A percentile compares a stretch with the other conserved stretches of the same genome.
Evolutionary conservation across 1,284 basidiomycete genomes (phyloP).

Genomic region (Bothia castanella): DNA sequence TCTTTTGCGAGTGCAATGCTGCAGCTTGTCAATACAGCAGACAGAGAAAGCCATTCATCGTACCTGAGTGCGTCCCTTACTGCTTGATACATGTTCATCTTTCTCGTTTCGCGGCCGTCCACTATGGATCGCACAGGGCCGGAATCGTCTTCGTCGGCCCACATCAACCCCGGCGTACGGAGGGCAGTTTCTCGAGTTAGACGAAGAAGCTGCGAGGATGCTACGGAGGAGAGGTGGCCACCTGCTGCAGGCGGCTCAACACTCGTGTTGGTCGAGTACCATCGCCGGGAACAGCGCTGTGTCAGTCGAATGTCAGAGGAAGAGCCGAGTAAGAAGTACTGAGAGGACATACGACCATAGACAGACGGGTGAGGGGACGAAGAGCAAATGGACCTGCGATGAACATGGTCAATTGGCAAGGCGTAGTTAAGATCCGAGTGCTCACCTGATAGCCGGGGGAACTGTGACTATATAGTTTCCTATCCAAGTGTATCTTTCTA

Average conservation of each 20-base stretch:
- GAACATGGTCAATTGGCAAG: constrained; percentile 25
- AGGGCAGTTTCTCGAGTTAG: constrained; percentile 65
- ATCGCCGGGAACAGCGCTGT: constrained; percentile 31
- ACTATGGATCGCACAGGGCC: constrained; percentile 46
- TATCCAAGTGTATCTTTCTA: background rate
- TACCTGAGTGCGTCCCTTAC: constrained; percentile 86
- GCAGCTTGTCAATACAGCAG: constrained; percentile 6
- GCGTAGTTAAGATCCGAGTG: constrained; percentile 29
- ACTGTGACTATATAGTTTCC: background rate
- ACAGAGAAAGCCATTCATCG: constrained; percentile 9
- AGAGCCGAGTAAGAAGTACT: background rate
- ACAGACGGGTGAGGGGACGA: constrained; percentile 21
- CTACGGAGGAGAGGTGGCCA: constrained; percentile 66
- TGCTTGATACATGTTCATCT: constrained; percentile 90
- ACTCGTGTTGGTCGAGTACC: constrained; percentile 37
- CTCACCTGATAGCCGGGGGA: constrained; percentile 15
- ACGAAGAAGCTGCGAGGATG: constrained; percentile 59
- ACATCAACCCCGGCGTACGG: constrained; percentile 66
- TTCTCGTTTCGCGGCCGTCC: constrained; percentile 78
- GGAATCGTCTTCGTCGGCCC: constrained; percentile 58
- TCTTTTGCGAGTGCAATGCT: constrained; percentile 84
- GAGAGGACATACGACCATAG: constrained; percentile 21
- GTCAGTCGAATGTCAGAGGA: constrained; percentile 4
- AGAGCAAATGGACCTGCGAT: constrained; percentile 4
- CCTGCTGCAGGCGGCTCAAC: constrained; percentile 66